These are phyloP conservation scores for Corymbia citriodora DNA, from an alignment of 441 rosid species.

Conservation along the genomic window DNA sequence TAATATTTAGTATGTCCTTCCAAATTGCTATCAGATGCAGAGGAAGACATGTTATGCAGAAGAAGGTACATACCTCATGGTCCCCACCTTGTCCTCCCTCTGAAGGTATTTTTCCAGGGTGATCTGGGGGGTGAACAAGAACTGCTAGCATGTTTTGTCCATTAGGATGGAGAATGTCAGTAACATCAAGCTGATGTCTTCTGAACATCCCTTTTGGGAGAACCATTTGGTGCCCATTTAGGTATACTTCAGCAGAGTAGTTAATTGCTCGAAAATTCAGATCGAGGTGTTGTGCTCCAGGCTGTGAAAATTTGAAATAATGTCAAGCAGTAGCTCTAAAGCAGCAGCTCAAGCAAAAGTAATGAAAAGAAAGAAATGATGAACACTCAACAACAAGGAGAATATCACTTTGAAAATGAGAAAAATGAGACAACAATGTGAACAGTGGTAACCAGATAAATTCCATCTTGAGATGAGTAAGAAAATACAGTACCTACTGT, in stretches of 20 bases:
- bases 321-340: too few relatives aligned
- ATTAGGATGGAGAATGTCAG: conserved; percentile 55
- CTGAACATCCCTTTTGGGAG: conserved; percentile 93
- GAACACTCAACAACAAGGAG: background rate
- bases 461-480: background rate
- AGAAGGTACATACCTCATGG: conserved; percentile 59
- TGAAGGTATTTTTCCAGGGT: conserved; percentile 83
- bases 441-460: background rate
- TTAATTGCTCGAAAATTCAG: conserved; percentile 85
- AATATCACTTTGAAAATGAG: background rate
- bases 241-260: conserved; percentile 77
- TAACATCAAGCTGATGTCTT: conserved; percentile 75
- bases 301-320: conserved; percentile 26
- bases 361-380: background rate
- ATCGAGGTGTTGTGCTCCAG: conserved; percentile 62
- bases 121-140: conserved; percentile 93
- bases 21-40: background rate
- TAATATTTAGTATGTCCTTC: background rate
- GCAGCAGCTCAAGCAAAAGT: background rate
- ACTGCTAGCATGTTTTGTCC: conserved; percentile 76
- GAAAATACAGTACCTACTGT: background rate
- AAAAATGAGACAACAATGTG: background rate
- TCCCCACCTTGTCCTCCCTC: conserved; percentile 98
- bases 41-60: background rate
- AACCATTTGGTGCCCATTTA: conserved; percentile 66